Conservation (phyloP, 768 basidiomycete species). For the Suillus cothurnatus region DNA sequence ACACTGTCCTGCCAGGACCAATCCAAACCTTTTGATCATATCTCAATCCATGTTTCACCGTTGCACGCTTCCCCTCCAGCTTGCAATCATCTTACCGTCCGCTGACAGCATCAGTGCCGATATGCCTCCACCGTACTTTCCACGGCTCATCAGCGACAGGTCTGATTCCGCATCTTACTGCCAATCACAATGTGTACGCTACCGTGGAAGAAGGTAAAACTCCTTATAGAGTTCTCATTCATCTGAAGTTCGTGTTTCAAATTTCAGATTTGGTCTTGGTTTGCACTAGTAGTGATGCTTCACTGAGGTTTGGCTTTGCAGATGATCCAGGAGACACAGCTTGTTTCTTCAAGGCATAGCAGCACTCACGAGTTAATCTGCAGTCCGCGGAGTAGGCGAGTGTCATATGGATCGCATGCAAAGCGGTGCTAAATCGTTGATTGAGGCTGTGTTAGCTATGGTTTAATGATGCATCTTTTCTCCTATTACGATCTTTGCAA, state of each 20-base stretch:
- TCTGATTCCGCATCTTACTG: neutral
- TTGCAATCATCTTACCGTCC: neutral
- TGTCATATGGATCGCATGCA: neutral
- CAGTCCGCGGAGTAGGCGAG: neutral
- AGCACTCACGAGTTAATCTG: neutral
- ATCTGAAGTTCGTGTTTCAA: neutral
- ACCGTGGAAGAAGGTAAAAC: neutral
- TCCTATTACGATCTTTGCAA: neutral
- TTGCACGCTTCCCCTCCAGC: neutral
- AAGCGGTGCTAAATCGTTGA: neutral
- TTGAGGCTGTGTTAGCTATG: neutral
- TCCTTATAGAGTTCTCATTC: neutral
- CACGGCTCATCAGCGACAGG: neutral
- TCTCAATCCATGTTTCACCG: neutral
- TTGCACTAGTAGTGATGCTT: neutral
- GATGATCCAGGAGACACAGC: neutral
- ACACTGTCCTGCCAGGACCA: neutral
- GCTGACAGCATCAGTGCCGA: neutral
- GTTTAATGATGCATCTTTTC: neutral
- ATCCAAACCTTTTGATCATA: neutral
- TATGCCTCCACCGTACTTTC: neutral
- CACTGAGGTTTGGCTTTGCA: neutral
- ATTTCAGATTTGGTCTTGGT: neutral
- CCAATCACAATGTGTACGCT: neutral
- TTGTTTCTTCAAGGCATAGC: neutral